Evolutionary conservation across 2,329 filamentous ascomycete genomes (phyloP), one percentile per base, ranked within the genome.

Genomic region (Cordyceps cateniannulata): DNA sequence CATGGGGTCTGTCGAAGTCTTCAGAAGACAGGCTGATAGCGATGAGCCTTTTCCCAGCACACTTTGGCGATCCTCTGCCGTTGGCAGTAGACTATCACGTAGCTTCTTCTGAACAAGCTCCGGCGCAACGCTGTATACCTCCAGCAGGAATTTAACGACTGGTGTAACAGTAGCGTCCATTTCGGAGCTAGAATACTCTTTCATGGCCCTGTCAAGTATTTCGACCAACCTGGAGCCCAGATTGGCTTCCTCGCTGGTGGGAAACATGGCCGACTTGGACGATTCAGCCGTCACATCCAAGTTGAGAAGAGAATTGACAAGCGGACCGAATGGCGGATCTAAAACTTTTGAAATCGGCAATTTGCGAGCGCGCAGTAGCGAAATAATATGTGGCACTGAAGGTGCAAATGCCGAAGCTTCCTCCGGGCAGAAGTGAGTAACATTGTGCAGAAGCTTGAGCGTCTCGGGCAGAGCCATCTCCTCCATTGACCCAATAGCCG

Each of bases 381-480:
- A 82, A 61, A 93, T 78, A 29, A 98, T 83, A 62, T 85, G 80
- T 12, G 86, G 81, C 47, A 96, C 81, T 3, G 88, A 85, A 24
- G 82, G 76, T 1, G 85, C 85, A 69, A 97, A 96, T 0, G 79
- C 75, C 0, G 77, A 71, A 5, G 77, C 74, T 27, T 87, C 79
- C 47, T 86, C 80, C 4, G 86, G 84, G 65, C 87, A 88, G 68
- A 87, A 86, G 67, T 93, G 87, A 1, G 89, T 89, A 58, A 96
- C 80, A 72, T 97, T 97, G 79, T 96, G 98, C 56, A 96, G 76
- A 45, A 98, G 80, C 69, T 96, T 97, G 54, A 95, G 77, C 0
- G 89, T 93, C 72, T 98, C 93, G 9, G 81, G 81, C 42, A 98
- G 79, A 0, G 93, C 91, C 84, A 93, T 85, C 62, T 89, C 85